Conservation (phyloP, 257 asterid species). For the Solanum chiquidenum region DNA sequence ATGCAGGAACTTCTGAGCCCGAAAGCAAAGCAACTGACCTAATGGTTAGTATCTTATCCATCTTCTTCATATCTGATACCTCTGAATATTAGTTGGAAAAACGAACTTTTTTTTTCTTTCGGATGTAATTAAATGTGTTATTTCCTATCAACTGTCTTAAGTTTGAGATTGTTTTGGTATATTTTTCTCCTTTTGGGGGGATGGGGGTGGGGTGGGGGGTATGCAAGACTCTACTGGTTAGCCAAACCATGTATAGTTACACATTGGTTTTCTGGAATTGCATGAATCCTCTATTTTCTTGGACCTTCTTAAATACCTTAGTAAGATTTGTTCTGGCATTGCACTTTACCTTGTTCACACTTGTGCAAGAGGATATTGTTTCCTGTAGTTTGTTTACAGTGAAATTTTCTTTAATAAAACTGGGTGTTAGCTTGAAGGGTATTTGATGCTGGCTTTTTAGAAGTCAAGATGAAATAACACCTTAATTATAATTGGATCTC, state of each 20-base stretch:
- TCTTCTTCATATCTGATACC: not conserved
- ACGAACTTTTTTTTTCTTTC: not conserved
- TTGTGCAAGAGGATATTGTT: not conserved
- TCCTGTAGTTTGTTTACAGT: not conserved
- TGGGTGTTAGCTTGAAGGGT: not conserved
- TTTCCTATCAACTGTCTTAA: not conserved
- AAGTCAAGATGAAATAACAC: not conserved
- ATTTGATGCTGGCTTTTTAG: not conserved
- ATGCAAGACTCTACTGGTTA: not conserved
- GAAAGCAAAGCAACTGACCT: slow-evolving; percentile 61
- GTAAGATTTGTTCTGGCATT: not conserved
- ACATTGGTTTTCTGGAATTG: not conserved
- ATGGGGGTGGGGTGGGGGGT: not conserved
- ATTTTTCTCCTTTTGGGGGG: not conserved
- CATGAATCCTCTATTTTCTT: slow-evolving; percentile 4
- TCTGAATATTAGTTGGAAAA: not conserved
- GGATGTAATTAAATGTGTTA: not conserved
- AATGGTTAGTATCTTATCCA: slow-evolving; percentile 26
- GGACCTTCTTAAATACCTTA: not conserved
- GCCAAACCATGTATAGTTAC: not conserved
- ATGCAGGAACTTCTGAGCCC: slow-evolving; percentile 50
- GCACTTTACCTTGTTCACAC: not conserved
- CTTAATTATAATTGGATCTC: not conserved
- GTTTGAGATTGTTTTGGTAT: not conserved
- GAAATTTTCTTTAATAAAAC: not conserved